Evolutionary conservation across 139 green algal genomes (phyloP), one percentile per base, ranked within the genome.

Genomic region (Chlamydomonas applanata): DNA sequence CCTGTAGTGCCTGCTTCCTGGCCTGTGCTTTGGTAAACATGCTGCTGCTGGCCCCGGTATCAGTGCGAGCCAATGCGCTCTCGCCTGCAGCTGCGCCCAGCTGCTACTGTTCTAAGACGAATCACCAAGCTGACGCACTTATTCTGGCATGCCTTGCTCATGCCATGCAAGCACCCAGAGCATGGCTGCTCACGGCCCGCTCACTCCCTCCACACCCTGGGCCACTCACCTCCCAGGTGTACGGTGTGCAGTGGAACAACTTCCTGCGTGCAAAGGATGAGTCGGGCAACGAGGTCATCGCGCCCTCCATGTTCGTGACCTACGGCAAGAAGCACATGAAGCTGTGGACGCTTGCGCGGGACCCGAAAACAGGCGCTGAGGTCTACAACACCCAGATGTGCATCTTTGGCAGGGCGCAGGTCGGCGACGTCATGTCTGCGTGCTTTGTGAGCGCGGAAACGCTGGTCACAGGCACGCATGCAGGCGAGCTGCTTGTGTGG

Each of bases 321-420:
- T 89, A 88, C 72, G 86, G 86, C 7, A 59, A 82, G 29, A 88
- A 89, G 69, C 86, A 91, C 73, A 59, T 89, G 13, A 91, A 91
- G 75, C 76, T 88, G 22, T 87, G 85, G 85, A 78, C 68, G 13
- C 74, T 76, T n/a, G 69, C 17, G 16, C 29, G 30, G 24, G 40
- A 64, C 25, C 25, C 27, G 4, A 40, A 63, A 3, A 53, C 69
- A 7, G n/a, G 56, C 20, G 70, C 73, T n/a, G 72, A 86, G 61
- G 44, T 29, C 11, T 89, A 84, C 81, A 73, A 61, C 29, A 75
- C 72, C 40, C 65, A 27, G 22, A 81, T 79, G 60, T 77, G 81
- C 71, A 85, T 79, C 73, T 90, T 88, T 71, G 77, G 76, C n/a
- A 80, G 69, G 63, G 71, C 36, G 34, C 60, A 82, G 65, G 66